phyloP scores from a whole-genome alignment of 2,329 filamentous ascomycete genomes.

The Emmonsia crescens region DNA sequence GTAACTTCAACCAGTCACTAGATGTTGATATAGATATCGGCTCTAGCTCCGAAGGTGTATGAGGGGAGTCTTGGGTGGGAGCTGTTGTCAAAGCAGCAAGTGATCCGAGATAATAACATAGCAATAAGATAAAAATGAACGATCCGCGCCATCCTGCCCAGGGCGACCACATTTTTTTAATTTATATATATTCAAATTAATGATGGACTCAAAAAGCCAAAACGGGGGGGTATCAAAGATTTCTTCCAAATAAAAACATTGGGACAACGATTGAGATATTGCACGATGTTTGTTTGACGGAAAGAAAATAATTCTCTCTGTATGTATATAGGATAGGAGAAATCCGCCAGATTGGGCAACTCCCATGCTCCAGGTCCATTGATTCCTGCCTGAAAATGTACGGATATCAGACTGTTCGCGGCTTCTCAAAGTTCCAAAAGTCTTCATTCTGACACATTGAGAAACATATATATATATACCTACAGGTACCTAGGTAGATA shows the following conservation, averaged over 20 bases:
- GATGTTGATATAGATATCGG: not conserved
- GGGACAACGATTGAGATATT: not conserved
- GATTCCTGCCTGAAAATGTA: not conserved
- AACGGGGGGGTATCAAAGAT: not conserved
- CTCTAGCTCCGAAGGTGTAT: not conserved
- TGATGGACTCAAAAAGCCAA: not conserved
- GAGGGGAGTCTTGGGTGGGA: not conserved
- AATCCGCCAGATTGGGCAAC: not conserved
- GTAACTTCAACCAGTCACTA: not conserved
- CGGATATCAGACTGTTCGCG: not conserved
- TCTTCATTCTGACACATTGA: not conserved
- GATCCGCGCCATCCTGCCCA: not conserved
- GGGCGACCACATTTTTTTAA: not conserved
- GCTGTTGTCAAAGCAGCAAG: not conserved
- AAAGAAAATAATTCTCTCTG: too few species aligned
- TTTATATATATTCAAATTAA: not conserved
- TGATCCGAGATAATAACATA: not conserved
- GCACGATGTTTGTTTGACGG: not conserved
- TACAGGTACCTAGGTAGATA: too few species aligned
- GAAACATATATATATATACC: too few species aligned
- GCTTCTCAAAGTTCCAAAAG: not conserved
- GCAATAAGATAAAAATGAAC: not conserved
- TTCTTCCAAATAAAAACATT: too few species aligned
- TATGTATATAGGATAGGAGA: too few species aligned
- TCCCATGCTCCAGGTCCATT: not conserved